phyloP scores from a whole-genome alignment of 148 eudicot species.

The Diospyros kaki region DNA sequence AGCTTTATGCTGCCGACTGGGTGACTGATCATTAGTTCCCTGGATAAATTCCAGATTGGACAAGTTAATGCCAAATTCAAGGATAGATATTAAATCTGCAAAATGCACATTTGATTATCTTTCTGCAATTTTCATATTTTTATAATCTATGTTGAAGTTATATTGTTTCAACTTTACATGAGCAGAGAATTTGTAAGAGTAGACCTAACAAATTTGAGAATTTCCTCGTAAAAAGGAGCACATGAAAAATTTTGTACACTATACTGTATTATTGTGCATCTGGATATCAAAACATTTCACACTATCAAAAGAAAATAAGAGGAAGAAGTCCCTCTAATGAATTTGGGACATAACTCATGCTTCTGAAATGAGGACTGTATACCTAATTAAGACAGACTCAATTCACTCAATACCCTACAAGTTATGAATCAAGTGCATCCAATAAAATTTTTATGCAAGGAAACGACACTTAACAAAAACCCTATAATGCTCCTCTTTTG shows the following conservation, averaged over 20 bases:
- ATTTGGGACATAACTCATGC: neutral
- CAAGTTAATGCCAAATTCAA: slow-evolving; percentile 14
- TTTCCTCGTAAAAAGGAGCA: neutral
- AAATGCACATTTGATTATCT: neutral
- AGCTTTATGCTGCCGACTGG: slow-evolving; percentile 46
- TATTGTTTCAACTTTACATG: neutral
- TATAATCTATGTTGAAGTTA: no score
- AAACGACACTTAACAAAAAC: neutral
- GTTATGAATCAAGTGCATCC: neutral
- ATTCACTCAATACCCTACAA: neutral
- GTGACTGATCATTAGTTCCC: slow-evolving; percentile 58
- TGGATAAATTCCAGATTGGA: slow-evolving; percentile 20
- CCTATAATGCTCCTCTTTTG: neutral
- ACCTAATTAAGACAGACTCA: neutral
- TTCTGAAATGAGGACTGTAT: neutral
- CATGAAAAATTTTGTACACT: neutral
- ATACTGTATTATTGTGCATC: neutral
- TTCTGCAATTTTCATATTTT: no score
- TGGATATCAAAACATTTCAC: neutral
- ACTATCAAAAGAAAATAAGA: neutral
- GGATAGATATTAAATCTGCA: neutral
- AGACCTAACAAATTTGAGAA: neutral
- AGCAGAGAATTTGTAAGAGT: neutral
- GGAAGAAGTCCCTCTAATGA: neutral
- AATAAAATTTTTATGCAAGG: neutral